phyloP scores from a whole-genome alignment of 257 asterid species.

The Leptodermis oblonga region DNA sequence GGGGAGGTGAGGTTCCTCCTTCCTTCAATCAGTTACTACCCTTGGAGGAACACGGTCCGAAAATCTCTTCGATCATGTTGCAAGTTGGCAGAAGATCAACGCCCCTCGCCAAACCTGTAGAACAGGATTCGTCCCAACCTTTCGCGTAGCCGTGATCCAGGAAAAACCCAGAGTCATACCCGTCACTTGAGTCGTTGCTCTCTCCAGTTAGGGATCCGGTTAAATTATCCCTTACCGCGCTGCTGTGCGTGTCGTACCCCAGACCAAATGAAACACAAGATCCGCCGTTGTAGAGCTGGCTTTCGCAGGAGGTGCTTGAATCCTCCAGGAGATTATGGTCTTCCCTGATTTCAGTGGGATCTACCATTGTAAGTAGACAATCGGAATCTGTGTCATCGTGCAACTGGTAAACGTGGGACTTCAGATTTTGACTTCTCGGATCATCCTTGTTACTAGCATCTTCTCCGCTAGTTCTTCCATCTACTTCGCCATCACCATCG shows the following conservation, averaged over 20 bases:
- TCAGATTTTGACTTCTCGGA: conserved; percentile 10
- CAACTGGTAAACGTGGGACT: conserved; percentile 1
- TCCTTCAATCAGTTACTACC: conserved; percentile 13
- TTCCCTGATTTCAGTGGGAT: conserved; percentile 3
- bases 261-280: conserved; percentile 10
- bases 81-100: conserved; percentile 32
- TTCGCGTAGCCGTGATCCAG: conserved; percentile 15
- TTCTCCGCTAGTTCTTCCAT: conserved; percentile 4
- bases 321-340: conserved; percentile 13
- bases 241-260: conserved; percentile 2
- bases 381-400: conserved; percentile 5
- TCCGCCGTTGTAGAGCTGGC: conserved; percentile 5
- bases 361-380: neutral
- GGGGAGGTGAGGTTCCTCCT: no score
- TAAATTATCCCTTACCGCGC: conserved; percentile 8
- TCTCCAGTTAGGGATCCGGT: conserved; percentile 9
- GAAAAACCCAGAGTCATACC: conserved; percentile 15
- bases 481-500: neutral
- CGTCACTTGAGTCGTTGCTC: conserved; percentile 17
- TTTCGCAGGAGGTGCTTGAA: conserved; percentile 17
- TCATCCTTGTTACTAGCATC: conserved; percentile 12
- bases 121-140: conserved; percentile 25
- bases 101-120: conserved; percentile 11
- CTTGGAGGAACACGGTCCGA: conserved; percentile 30
- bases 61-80: conserved; percentile 38